Base-by-base conservation (phyloP, 2,329 filamentous ascomycete species). In the Pseudogymnoascus sp. region DNA sequence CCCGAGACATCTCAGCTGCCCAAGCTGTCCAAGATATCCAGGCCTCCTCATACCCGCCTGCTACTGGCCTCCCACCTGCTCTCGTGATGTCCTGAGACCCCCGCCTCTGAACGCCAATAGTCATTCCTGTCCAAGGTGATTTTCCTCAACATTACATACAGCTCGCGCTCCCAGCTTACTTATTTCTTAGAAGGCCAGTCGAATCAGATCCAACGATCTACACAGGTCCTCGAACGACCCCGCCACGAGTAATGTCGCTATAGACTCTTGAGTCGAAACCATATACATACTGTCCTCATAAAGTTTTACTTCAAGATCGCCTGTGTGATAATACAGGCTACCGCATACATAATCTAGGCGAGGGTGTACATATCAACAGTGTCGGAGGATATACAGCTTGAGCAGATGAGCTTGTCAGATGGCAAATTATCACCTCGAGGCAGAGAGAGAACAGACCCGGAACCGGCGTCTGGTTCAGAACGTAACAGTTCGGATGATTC, bases 401-500 rank as follows among this genome's bases (percentile, higher is more conserved):
- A 34, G 59, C 45, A 33, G 63, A 61, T 61, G 59, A 48, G 59
- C 23, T 34, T 59, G 37, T 59, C 64, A 39, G 58, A 60, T 52
- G 60, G 63, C n/a, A 59, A 35, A 19, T 33, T 48, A 12, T 19
- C 59, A 13, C 37, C 60, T 61, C 61, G 26, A 55, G 57, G 35
- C 23, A 52, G 58, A 59, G 58, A 57, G 3, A 34, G 38, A 8
- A 60, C 57, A 39, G 61, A 62, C 39, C n/a, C 30, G 8, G 48
- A 18, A n/a, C 19, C 33, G 2, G 26, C 19, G 10, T 34, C 57
- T 21, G 28, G 52, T 6, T 39, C 56, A n/a, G 23, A 21, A 45
- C 58, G 21, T 28, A 59, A 21, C 34, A 61, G 48, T 35, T 28
- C 26, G 57, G 37, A 21, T 41, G 52, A 15, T 60, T 59, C 26